phyloP scores from a whole-genome alignment of 257 asterid genomes.

The Paulownia fortunei region DNA sequence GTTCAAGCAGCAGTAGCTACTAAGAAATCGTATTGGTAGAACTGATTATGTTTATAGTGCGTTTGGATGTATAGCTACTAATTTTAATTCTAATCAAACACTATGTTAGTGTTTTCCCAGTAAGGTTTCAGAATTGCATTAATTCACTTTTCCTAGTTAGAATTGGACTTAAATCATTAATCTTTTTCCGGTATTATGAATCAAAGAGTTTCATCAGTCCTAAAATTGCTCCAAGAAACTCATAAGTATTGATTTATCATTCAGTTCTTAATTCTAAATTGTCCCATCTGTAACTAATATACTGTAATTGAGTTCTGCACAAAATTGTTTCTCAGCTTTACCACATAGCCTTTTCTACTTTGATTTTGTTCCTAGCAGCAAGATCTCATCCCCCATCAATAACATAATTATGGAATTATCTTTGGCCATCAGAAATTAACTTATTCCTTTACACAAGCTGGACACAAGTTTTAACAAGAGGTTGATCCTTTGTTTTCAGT shows the following conservation, averaged over 20 bases:
- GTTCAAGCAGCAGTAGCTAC: conserved; percentile 2
- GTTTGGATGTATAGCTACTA: background rate
- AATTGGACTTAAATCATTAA: too few species aligned
- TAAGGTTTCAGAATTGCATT: too few species aligned
- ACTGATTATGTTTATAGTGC: background rate
- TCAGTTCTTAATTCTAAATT: background rate
- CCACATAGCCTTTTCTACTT: too few species aligned
- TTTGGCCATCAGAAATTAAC: background rate
- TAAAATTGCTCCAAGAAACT: background rate
- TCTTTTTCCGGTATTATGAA: too few species aligned
- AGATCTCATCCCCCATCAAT: background rate
- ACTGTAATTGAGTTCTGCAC: too few species aligned
- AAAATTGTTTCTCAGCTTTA: too few species aligned
- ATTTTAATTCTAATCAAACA: too few species aligned
- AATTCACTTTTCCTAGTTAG: too few species aligned
- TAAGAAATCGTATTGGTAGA: background rate
- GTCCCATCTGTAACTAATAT: too few species aligned
- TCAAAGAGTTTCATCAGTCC: too few species aligned
- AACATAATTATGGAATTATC: background rate
- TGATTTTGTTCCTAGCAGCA: too few species aligned
- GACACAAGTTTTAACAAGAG: background rate
- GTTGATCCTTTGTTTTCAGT: background rate
- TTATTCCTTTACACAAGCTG: background rate
- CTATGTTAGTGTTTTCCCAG: too few species aligned
- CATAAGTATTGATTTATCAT: background rate